A percentile compares a stretch with the other conserved stretches of the same genome.
Evolutionary conservation across 2,329 filamentous ascomycete species (phyloP).

Genomic region (Zarea fungicola): DNA sequence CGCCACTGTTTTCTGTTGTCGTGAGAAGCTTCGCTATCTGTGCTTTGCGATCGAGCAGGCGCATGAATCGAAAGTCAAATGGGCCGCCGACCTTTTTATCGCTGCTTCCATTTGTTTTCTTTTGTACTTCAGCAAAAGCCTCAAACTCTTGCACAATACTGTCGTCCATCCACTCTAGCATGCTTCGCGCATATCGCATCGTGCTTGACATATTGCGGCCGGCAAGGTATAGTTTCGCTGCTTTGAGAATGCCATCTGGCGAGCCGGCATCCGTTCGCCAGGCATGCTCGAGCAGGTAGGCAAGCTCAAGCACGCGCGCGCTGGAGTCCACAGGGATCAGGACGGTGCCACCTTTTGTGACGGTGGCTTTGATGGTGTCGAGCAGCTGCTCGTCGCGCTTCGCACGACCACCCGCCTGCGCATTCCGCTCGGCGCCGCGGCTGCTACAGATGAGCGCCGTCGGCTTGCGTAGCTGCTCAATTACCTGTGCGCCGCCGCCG

Average conservation of each 20-base stretch:
- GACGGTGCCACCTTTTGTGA: slow-evolving; percentile 80
- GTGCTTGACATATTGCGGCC: slow-evolving; percentile 83
- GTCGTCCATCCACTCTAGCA: slow-evolving; percentile 99
- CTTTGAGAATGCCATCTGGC: slow-evolving; percentile 45
- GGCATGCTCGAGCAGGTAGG: slow-evolving; percentile 86
- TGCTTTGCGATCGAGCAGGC: slow-evolving; percentile 73
- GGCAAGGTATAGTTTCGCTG: slow-evolving; percentile 69
- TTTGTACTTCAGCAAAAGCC: slow-evolving; percentile 52
- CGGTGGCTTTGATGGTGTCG: slow-evolving; percentile 72
- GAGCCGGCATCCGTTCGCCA: slow-evolving; percentile 66
- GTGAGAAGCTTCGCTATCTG: slow-evolving; percentile 68
- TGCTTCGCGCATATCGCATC: slow-evolving; percentile 85
- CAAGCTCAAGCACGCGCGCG: slow-evolving; percentile 85
- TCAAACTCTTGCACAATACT: slow-evolving; percentile 90
- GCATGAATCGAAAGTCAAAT: slow-evolving; percentile 85
- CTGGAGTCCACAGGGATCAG: slow-evolving; percentile 93
- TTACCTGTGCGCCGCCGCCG: slow-evolving; percentile 78
- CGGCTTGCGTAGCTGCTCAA: slow-evolving; percentile 87
- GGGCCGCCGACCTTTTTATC: slow-evolving; percentile 60
- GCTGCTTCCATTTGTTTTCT: slow-evolving; percentile 40
- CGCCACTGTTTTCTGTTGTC: slow-evolving; percentile 36
- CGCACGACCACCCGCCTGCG: slow-evolving; percentile 65
- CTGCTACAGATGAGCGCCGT: slow-evolving; percentile 92
- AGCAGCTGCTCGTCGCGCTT: slow-evolving; percentile 83
- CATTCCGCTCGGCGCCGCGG: slow-evolving; percentile 66